These are phyloP conservation scores for Parietaria judaica DNA, from an alignment of 306 rosid species.

Conservation along the genomic window DNA sequence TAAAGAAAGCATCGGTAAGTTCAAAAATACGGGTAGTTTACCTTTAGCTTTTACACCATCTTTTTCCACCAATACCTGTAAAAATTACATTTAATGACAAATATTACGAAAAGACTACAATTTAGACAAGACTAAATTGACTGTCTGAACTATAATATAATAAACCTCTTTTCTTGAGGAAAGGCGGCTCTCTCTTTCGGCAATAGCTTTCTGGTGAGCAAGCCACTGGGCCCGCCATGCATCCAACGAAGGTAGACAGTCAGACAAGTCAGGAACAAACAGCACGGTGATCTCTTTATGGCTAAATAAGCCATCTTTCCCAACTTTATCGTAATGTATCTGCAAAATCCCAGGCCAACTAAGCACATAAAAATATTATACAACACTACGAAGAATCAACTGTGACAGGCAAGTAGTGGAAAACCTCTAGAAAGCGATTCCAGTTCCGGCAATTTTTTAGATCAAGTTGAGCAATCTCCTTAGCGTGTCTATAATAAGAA, in stretches of 20 bases:
- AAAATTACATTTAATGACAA: conserved; percentile 9
- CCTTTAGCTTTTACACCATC: conserved; percentile 35
- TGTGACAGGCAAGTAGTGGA: background rate
- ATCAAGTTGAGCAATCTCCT: conserved; percentile 62
- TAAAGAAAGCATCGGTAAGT: conserved; percentile 12
- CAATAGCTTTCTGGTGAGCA: conserved; percentile 68
- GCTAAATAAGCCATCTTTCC: conserved; percentile 87
- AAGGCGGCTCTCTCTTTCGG: conserved; percentile 64
- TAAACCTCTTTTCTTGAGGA: conserved; percentile 63
- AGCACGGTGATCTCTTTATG: conserved; percentile 88
- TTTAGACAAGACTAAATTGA: background rate
- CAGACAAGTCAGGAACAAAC: conserved; percentile 81
- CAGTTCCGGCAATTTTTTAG: conserved; percentile 72
- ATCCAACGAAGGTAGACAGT: conserved; percentile 80
- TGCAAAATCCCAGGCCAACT: conserved; percentile 24
- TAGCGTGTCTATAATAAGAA: conserved; percentile 46
- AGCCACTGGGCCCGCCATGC: conserved; percentile 88
- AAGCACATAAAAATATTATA: background rate
- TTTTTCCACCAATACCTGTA: conserved; percentile 37
- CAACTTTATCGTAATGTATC: conserved; percentile 91
- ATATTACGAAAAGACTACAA: background rate
- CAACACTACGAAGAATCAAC: background rate
- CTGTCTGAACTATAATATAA: conserved; percentile 6
- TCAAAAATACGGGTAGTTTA: background rate
- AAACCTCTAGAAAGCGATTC: conserved; percentile 96